Evolutionary conservation across 768 basidiomycete genomes (phyloP).

Genomic region (Mycena albidolilacea): DNA sequence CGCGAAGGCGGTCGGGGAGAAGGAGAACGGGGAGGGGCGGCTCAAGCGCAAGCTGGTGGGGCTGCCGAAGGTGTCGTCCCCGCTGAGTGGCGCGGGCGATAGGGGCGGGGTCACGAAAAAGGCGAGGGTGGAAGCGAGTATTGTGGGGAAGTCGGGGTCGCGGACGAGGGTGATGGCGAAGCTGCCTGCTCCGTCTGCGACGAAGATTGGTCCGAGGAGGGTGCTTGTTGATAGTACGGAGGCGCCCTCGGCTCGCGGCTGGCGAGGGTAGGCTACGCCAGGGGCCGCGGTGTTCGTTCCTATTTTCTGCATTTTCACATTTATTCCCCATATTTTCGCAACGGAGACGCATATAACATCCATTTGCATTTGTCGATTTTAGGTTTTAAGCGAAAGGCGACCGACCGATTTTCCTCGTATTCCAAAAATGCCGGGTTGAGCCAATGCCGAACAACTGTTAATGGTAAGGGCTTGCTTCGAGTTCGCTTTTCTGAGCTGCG

Average conservation of each 20-base stretch:
- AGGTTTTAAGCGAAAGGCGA: too few relatives aligned
- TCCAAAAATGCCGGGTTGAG: too few relatives aligned
- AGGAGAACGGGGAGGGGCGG: slow-evolving; percentile 35
- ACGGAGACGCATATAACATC: too few relatives aligned
- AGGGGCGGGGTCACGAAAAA: slow-evolving; percentile 47
- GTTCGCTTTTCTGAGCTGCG: too few relatives aligned
- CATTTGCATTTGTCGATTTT: too few relatives aligned
- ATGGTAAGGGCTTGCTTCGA: too few relatives aligned
- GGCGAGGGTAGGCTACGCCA: slow-evolving; percentile 57
- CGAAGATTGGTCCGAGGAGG: slow-evolving; percentile 66
- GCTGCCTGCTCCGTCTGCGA: slow-evolving; percentile 41
- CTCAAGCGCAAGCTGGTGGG: slow-evolving; percentile 25
- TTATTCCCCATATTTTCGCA: not conserved
- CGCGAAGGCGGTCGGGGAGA: slow-evolving; percentile 24
- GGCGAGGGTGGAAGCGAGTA: slow-evolving; percentile 44
- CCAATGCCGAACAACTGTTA: too few relatives aligned
- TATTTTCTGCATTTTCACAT: not conserved
- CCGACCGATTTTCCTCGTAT: too few relatives aligned
- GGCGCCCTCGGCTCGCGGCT: slow-evolving; percentile 66
- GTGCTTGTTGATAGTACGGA: slow-evolving; percentile 79
- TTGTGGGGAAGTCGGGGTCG: slow-evolving; percentile 31
- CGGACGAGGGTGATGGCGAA: slow-evolving; percentile 48
- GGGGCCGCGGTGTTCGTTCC: not conserved
- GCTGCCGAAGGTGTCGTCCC: slow-evolving; percentile 22
- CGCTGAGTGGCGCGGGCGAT: not conserved